Evolutionary conservation across 108 stramenopile species (phyloP).

Genomic region (Nitzschia sp.): DNA sequence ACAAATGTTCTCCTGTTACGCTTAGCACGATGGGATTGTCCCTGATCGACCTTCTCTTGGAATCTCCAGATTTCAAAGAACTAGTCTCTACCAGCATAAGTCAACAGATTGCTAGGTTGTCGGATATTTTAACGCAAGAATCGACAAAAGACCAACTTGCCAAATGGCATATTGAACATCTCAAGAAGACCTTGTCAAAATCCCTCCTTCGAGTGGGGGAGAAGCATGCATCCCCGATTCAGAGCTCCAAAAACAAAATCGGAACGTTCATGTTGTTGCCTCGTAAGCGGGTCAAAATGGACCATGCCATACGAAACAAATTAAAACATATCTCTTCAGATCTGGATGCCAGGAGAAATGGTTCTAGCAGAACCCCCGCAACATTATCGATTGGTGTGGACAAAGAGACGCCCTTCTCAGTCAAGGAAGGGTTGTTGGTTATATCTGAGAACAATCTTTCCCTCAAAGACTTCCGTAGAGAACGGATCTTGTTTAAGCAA

Average conservation of each 20-base stretch:
- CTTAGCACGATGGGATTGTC: not conserved
- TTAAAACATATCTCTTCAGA: no score
- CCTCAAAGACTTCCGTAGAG: slow-evolving; percentile 11
- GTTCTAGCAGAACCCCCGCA: no score
- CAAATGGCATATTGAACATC: not conserved
- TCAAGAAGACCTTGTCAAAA: not conserved
- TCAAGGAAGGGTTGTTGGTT: slow-evolving; percentile 8
- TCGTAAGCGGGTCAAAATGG: no score
- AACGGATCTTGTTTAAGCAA: slow-evolving; percentile 11
- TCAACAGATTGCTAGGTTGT: slow-evolving; percentile 3
- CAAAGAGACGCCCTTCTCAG: not conserved
- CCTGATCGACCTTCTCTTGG: slow-evolving; percentile 9
- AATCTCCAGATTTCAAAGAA: not conserved
- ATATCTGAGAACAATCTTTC: slow-evolving; percentile 18
- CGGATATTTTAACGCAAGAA: not conserved
- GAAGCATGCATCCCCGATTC: no score
- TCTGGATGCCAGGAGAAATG: no score
- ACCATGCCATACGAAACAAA: no score
- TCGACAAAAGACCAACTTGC: no score
- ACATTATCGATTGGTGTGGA: not conserved
- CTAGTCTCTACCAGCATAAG: not conserved
- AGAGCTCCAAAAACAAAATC: no score
- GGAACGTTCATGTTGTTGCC: no score
- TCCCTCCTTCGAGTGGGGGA: not conserved
- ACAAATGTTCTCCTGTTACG: not conserved